Percentiles rank a stretch among this genome's conserved stretches.
Conservation (phyloP, 2,329 filamentous ascomycete species). For the Septoria petroselini region DNA sequence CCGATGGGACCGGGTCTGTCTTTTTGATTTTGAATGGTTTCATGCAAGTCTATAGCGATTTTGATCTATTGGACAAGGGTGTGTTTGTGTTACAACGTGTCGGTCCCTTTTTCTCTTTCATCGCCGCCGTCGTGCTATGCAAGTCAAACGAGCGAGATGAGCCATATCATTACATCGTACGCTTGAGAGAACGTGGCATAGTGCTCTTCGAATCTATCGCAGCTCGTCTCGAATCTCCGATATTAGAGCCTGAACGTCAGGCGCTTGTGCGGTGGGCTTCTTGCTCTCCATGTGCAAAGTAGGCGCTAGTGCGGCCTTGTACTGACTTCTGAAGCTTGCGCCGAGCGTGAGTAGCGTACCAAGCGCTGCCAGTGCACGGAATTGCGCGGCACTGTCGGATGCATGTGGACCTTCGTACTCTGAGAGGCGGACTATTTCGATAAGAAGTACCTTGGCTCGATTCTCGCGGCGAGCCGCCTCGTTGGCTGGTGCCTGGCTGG, state of each 20-base stretch:
- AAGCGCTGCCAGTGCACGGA: constrained; percentile 74
- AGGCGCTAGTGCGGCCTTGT: constrained; percentile 56
- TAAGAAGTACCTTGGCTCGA: constrained; percentile 34
- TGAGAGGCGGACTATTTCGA: constrained; percentile 34
- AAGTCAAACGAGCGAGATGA: no score
- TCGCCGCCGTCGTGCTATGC: no score
- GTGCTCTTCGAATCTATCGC: no score
- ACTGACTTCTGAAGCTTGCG: constrained; percentile 57
- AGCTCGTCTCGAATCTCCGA: constrained; percentile 57
- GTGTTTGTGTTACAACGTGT: no score
- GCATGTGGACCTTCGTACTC: constrained; percentile 47
- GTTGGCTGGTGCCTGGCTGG: constrained; percentile 34
- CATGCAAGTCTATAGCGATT: no score
- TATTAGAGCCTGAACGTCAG: constrained; percentile 58
- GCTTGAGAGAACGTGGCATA: no score
- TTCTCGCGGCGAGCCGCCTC: constrained; percentile 34
- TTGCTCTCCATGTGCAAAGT: constrained; percentile 47
- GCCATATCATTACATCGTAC: no score
- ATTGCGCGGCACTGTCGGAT: constrained; percentile 77
- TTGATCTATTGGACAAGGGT: no score
- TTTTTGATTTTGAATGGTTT: no score
- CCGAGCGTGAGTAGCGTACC: constrained; percentile 71
- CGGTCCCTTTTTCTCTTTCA: no score
- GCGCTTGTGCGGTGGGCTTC: constrained; percentile 55
- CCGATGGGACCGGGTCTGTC: no score